A percentile compares a stretch with the other conserved stretches of the same genome.
phyloP scores from a whole-genome alignment of 1,139 yeast species.

The Blastobotrys elegans region DNA sequence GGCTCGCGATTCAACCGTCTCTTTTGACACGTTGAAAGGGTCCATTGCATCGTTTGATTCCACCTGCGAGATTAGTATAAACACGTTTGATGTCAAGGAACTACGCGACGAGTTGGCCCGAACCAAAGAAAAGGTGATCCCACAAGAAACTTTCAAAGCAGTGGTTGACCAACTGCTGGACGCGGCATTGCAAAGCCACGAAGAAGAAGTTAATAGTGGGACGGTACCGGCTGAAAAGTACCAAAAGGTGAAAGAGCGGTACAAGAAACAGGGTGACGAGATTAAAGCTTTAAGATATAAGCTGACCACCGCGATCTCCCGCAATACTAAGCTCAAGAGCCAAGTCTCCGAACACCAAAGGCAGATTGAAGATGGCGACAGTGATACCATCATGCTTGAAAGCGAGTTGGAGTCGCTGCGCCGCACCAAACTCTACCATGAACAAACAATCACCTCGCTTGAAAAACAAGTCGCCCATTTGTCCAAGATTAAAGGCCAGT shows the following conservation, averaged over 20 bases:
- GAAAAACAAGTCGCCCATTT: constrained; percentile 1
- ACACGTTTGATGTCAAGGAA: background rate
- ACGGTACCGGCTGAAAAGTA: constrained; percentile 3
- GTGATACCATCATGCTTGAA: background rate
- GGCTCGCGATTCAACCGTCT: background rate
- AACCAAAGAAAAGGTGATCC: background rate
- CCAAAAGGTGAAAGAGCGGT: constrained; percentile 1
- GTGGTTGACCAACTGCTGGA: constrained; percentile 6
- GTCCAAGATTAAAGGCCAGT: background rate
- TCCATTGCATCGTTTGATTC: constrained; percentile 7
- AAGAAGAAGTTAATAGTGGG: background rate
- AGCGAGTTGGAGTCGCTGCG: constrained; percentile 8
- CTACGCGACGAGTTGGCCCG: background rate
- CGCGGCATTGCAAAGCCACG: background rate
- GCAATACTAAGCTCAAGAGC: background rate
- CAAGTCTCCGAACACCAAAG: too few relatives aligned
- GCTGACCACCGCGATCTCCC: background rate
- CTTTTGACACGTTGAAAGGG: constrained; percentile 1
- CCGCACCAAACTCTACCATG: constrained; percentile 1
- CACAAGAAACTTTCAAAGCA: background rate
- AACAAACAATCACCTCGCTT: background rate
- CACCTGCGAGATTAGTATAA: background rate
- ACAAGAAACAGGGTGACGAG: constrained; percentile 3
- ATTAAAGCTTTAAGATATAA: background rate
- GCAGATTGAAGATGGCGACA: background rate